Evolutionary conservation across 495 filamentous ascomycete genomes (phyloP).

Genomic region (Hyaloscypha variabilis): DNA sequence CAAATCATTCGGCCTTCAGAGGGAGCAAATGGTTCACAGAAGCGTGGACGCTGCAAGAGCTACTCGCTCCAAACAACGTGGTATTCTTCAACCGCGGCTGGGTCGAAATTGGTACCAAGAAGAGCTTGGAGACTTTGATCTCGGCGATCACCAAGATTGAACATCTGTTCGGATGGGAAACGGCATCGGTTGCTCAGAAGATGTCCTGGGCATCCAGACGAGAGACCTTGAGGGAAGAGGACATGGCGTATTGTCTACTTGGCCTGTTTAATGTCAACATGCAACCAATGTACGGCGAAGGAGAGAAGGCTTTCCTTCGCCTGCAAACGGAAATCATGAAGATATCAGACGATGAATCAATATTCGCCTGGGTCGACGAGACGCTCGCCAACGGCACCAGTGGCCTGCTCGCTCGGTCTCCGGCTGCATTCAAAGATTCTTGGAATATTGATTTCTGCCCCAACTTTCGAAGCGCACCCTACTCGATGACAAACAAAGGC

Average conservation of each 20-base stretch:
- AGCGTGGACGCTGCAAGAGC: not conserved
- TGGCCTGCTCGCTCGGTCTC: not conserved
- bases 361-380: not conserved
- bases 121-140: not conserved
- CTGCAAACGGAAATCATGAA: not conserved
- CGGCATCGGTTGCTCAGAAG: not conserved
- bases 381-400: not conserved
- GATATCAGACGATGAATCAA: not conserved
- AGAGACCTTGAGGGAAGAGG: not conserved
- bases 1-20: not conserved
- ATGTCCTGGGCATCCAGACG: not conserved
- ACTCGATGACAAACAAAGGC: not conserved
- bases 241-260: not conserved
- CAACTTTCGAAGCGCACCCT: not conserved
- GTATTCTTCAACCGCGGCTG: not conserved
- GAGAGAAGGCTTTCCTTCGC: not conserved
- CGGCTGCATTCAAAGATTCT: not conserved
- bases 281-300: conserved; percentile 16
- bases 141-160: not conserved
- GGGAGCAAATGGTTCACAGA: not conserved
- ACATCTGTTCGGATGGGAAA: not conserved
- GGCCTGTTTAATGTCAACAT: not conserved
- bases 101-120: not conserved
- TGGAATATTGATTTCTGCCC: not conserved
- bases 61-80: not conserved